phyloP scores from a whole-genome alignment of 2,329 filamentous ascomycete species.

The Neofusicoccum laricinum region DNA sequence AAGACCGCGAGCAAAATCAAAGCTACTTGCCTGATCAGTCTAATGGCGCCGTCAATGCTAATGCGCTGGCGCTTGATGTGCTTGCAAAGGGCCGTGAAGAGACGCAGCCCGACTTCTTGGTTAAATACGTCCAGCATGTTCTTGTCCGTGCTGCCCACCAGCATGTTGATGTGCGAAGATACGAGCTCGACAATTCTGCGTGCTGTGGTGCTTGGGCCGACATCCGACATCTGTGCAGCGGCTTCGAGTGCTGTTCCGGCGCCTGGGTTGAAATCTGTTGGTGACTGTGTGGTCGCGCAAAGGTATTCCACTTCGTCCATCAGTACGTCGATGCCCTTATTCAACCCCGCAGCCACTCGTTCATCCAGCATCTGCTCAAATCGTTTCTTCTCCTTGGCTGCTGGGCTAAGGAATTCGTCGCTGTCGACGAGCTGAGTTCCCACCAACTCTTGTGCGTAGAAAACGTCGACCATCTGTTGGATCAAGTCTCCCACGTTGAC shows the following conservation, averaged over 20 bases:
- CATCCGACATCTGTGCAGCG: constrained; percentile 45
- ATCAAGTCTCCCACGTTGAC: constrained; percentile 98
- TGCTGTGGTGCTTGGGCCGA: constrained; percentile 77
- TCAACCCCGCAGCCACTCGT: constrained; percentile 88
- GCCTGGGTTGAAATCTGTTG: constrained; percentile 85
- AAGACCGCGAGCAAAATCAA: neutral
- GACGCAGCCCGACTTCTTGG: constrained; percentile 87
- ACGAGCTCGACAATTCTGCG: constrained; percentile 80
- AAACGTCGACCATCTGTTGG: constrained; percentile 98
- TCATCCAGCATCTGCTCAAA: constrained; percentile 99
- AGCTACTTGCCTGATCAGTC: constrained; percentile 66
- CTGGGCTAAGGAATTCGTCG: constrained; percentile 91
- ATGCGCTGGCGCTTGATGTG: constrained; percentile 95
- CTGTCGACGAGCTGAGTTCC: constrained; percentile 79
- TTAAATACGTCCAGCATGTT: constrained; percentile 98
- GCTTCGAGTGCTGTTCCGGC: constrained; percentile 32
- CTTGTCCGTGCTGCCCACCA: constrained; percentile 93
- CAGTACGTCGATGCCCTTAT: constrained; percentile 95
- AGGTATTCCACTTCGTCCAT: constrained; percentile 99
- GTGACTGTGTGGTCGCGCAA: constrained; percentile 79
- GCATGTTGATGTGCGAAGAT: constrained; percentile 84
- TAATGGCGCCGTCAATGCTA: constrained; percentile 83
- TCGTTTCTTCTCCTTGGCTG: constrained; percentile 92
- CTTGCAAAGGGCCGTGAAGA: constrained; percentile 92
- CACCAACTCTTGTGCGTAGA: constrained; percentile 93